A percentile compares a stretch with the other conserved stretches of the same genome.
These are phyloP conservation scores for Combretum micranthum DNA, from an alignment of 345 rosid species.

Conservation along the genomic window DNA sequence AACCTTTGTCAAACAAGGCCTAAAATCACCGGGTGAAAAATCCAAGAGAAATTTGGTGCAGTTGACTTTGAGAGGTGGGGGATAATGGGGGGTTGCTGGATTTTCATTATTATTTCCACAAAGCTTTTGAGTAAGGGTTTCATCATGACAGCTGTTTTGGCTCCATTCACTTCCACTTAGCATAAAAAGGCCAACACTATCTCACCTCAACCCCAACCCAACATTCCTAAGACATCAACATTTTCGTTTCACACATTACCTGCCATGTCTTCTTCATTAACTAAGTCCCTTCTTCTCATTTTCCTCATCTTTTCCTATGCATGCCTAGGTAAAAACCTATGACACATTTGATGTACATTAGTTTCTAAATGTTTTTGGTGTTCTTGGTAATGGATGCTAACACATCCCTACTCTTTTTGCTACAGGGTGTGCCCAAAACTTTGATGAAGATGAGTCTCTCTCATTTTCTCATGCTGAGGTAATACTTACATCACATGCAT, in stretches of 20 bases:
- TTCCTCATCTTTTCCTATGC: slow-evolving; percentile 8
- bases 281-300: slow-evolving; percentile 10
- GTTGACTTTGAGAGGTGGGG: slow-evolving; percentile 12
- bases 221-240: neutral
- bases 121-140: slow-evolving; percentile 5
- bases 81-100: neutral
- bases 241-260: neutral
- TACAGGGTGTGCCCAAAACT: neutral
- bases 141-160: slow-evolving; percentile 15
- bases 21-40: no score
- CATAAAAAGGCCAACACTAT: slow-evolving; percentile 8
- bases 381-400: neutral
- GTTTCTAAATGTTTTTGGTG: no score
- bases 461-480: slow-evolving; percentile 7
- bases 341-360: no score
- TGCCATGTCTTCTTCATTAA: slow-evolving; percentile 6
- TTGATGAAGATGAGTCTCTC: neutral
- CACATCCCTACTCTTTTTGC: neutral
- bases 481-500: neutral
- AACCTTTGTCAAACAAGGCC: no score
- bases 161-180: slow-evolving; percentile 13
- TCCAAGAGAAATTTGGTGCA: neutral
- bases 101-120: slow-evolving; percentile 8
- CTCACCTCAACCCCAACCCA: neutral
- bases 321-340: slow-evolving; percentile 2